These are phyloP conservation scores for Boletus rufocinnamomeus DNA, from an alignment of 768 basidiomycete genomes.

Conservation along the genomic window DNA sequence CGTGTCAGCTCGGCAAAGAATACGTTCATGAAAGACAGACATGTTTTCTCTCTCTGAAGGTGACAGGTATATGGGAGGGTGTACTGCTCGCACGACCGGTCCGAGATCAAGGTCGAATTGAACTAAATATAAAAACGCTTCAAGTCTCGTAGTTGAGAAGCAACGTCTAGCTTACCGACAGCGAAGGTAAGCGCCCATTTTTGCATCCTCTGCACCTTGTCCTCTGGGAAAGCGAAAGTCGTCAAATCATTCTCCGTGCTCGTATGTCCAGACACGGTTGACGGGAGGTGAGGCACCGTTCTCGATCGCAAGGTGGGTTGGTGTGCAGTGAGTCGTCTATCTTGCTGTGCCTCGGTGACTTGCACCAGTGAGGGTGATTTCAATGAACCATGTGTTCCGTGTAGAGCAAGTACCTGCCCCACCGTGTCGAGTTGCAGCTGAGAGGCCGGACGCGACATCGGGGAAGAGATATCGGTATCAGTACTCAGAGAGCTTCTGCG, in stretches of 20 bases:
- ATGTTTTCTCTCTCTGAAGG: slow-evolving; percentile 79
- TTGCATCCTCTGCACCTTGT: slow-evolving; percentile 50
- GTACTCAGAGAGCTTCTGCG: slow-evolving; percentile 27
- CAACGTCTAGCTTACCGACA: slow-evolving; percentile 50
- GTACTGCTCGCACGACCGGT: slow-evolving; percentile 71
- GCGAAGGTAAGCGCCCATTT: slow-evolving; percentile 71
- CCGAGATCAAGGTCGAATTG: slow-evolving; percentile 90
- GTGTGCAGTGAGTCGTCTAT: slow-evolving; percentile 13
- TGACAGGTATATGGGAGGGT: slow-evolving; percentile 64
- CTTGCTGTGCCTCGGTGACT: slow-evolving; percentile 22
- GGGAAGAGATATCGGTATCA: slow-evolving; percentile 26
- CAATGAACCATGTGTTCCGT: slow-evolving; percentile 11
- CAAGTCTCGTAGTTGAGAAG: neutral
- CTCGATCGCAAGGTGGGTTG: slow-evolving; percentile 44
- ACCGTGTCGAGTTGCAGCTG: slow-evolving; percentile 10
- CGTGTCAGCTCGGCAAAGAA: slow-evolving; percentile 8
- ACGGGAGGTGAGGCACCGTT: slow-evolving; percentile 46
- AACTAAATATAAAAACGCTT: slow-evolving; percentile 44
- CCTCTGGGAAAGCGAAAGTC: slow-evolving; percentile 49
- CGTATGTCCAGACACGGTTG: slow-evolving; percentile 30
- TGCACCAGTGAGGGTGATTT: slow-evolving; percentile 40
- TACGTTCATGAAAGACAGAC: slow-evolving; percentile 39
- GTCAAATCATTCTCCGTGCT: slow-evolving; percentile 42
- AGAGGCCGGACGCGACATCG: slow-evolving; percentile 22
- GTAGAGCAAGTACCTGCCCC: neutral